A percentile compares a stretch with the other conserved stretches of the same genome.
These are phyloP conservation scores for Mortierella claussenii DNA, from an alignment of 192 early-diverging fungal genomes.

Conservation along the genomic window DNA sequence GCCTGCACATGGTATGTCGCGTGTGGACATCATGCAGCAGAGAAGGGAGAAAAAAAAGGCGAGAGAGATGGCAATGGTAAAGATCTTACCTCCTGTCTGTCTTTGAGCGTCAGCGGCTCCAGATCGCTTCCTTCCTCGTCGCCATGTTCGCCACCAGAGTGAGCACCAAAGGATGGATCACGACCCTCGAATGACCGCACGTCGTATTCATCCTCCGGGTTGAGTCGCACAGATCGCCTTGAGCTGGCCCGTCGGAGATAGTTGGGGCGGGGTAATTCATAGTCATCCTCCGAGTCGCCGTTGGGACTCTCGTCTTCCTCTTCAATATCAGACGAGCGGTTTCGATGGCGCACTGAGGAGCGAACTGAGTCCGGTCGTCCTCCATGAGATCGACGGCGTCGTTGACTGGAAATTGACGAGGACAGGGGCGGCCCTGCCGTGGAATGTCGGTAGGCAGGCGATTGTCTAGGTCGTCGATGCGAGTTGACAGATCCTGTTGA, in stretches of 20 bases:
- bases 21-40: too few relatives aligned
- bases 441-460: slow-evolving; percentile 32
- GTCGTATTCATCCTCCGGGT: slow-evolving; percentile 40
- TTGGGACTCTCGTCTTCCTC: slow-evolving; percentile 39
- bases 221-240: slow-evolving; percentile 35
- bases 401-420: slow-evolving; percentile 4
- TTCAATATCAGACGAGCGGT: slow-evolving; percentile 47
- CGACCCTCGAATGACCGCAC: slow-evolving; percentile 24
- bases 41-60: neutral
- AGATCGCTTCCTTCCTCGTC: slow-evolving; percentile 57
- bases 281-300: slow-evolving; percentile 26
- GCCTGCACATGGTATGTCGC: neutral
- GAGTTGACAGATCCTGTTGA: slow-evolving; percentile 18
- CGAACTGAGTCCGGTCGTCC: slow-evolving; percentile 34
- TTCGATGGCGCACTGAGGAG: slow-evolving; percentile 34
- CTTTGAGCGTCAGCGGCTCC: slow-evolving; percentile 65
- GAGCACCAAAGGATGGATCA: slow-evolving; percentile 10
- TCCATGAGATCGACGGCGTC: slow-evolving; percentile 20
- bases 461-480: slow-evolving; percentile 28
- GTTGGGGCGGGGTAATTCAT: slow-evolving; percentile 17
- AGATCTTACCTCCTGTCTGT: slow-evolving; percentile 65
- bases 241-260: slow-evolving; percentile 35
- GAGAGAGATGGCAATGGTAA: neutral
- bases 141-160: slow-evolving; percentile 25
- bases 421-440: slow-evolving; percentile 18